These are phyloP conservation scores for Chalaropsis ovoidea DNA, from an alignment of 2,329 filamentous ascomycete genomes.

Conservation along the genomic window DNA sequence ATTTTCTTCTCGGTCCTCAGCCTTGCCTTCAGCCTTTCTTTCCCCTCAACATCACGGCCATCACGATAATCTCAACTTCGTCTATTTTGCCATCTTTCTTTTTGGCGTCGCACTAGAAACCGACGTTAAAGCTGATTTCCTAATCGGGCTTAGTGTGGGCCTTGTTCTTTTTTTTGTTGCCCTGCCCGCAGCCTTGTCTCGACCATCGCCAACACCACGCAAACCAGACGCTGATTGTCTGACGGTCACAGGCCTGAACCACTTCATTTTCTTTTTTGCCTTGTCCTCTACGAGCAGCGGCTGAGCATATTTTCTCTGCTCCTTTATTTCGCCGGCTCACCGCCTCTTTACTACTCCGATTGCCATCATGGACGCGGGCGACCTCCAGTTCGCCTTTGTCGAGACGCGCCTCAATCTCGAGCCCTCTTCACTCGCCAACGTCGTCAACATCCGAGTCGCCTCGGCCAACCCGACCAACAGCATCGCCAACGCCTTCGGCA, in stretches of 20 bases:
- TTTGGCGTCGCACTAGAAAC: neutral
- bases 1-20: too few relatives aligned
- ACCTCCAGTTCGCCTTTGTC: conserved; percentile 63
- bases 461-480: conserved; percentile 37
- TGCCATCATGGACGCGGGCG: conserved; percentile 49
- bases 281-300: neutral
- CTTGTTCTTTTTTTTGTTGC: conserved; percentile 20
- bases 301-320: neutral
- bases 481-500: conserved; percentile 30
- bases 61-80: neutral
- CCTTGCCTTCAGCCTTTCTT: too few relatives aligned
- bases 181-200: conserved; percentile 21
- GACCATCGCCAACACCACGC: conserved; percentile 17
- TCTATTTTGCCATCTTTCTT: neutral
- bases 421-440: conserved; percentile 56
- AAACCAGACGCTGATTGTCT: neutral
- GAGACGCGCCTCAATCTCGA: conserved; percentile 80
- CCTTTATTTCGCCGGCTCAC: neutral
- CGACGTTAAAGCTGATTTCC: conserved; percentile 26
- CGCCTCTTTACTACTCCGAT: neutral
- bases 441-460: conserved; percentile 60
- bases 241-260: conserved; percentile 7
- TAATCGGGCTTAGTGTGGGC: conserved; percentile 27
- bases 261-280: conserved; percentile 2
- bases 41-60: neutral